Evolutionary conservation across 2,329 filamentous ascomycete species (phyloP).

Genomic region (Lachnellula willkommii): DNA sequence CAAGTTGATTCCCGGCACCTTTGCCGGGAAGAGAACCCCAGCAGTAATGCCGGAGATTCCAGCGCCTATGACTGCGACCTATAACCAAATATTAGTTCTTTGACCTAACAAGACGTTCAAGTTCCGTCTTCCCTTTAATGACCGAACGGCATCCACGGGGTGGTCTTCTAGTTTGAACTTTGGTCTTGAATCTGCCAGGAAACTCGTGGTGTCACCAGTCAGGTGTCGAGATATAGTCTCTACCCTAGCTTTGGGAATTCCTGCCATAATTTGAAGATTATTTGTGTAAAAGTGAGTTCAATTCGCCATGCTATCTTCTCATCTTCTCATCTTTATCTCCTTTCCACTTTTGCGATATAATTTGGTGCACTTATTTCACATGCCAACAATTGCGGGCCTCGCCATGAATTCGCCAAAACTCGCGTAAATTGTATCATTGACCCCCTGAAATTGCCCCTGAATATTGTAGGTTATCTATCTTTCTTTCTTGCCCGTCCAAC

Average conservation of each 20-base stretch:
- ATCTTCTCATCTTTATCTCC: too few relatives aligned
- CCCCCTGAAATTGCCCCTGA: background rate
- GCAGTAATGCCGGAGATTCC: conserved; percentile 58
- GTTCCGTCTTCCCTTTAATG: conserved; percentile 3
- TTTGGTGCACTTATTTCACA: background rate
- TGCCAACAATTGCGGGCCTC: background rate
- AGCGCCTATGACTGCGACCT: conserved; percentile 57
- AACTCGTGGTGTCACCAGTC: background rate
- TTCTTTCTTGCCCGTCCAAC: background rate
- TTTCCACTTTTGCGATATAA: too few relatives aligned
- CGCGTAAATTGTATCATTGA: conserved; percentile 7
- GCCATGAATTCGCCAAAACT: conserved; percentile 3
- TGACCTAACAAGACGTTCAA: background rate
- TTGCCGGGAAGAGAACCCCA: conserved; percentile 59
- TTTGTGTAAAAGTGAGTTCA: too few relatives aligned
- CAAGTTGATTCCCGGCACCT: conserved; percentile 61
- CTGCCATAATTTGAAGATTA: background rate
- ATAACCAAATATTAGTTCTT: too few relatives aligned
- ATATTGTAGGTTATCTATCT: background rate
- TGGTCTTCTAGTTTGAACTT: conserved; percentile 38
- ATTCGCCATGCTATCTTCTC: too few relatives aligned
- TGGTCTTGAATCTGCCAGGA: background rate
- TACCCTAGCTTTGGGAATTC: background rate
- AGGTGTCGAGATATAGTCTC: conserved; percentile 1
- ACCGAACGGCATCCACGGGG: conserved; percentile 23